A percentile compares a stretch with the other conserved stretches of the same genome.
Evolutionary conservation across 225 moss, liverwort and hornwort species (phyloP).

Genomic region (Neckera pumila): DNA sequence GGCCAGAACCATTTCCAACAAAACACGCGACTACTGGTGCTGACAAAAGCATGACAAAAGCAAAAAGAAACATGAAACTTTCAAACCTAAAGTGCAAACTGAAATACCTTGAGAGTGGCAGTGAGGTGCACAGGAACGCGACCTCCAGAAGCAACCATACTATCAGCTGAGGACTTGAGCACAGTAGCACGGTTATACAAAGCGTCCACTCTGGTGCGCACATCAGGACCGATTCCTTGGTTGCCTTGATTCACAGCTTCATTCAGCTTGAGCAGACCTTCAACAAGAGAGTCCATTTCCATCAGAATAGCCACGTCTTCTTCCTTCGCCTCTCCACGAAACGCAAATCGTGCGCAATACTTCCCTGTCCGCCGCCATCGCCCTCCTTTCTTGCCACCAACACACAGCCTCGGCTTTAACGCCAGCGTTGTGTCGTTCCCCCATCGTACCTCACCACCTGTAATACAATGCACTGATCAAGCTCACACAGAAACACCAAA

Average conservation of each 20-base stretch:
- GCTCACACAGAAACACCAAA: neutral
- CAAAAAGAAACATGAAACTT: neutral
- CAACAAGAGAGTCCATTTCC: slow-evolving; percentile 47
- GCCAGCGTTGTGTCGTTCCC: neutral
- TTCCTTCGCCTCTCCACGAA: slow-evolving; percentile 25
- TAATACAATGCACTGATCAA: neutral
- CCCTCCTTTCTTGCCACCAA: neutral
- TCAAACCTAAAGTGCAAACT: neutral
- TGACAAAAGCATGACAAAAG: neutral
- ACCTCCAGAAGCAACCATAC: slow-evolving; percentile 25
- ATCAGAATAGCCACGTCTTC: slow-evolving; percentile 27
- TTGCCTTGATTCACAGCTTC: slow-evolving; percentile 37
- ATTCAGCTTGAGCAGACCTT: slow-evolving; percentile 39
- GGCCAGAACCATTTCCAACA: neutral
- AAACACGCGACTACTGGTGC: neutral
- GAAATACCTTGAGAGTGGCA: slow-evolving; percentile 56
- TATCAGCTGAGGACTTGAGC: slow-evolving; percentile 50
- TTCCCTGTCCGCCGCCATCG: neutral
- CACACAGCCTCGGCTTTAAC: neutral
- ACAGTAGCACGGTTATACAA: slow-evolving; percentile 49
- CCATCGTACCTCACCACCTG: slow-evolving; percentile 9
- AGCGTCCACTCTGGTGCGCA: slow-evolving; percentile 60
- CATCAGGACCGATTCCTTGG: slow-evolving; percentile 62
- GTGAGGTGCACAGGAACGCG: slow-evolving; percentile 61
- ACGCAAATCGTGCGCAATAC: slow-evolving; percentile 4